These are phyloP conservation scores for Anastatica hierochuntica DNA, from an alignment of 345 rosid species.

Conservation along the genomic window DNA sequence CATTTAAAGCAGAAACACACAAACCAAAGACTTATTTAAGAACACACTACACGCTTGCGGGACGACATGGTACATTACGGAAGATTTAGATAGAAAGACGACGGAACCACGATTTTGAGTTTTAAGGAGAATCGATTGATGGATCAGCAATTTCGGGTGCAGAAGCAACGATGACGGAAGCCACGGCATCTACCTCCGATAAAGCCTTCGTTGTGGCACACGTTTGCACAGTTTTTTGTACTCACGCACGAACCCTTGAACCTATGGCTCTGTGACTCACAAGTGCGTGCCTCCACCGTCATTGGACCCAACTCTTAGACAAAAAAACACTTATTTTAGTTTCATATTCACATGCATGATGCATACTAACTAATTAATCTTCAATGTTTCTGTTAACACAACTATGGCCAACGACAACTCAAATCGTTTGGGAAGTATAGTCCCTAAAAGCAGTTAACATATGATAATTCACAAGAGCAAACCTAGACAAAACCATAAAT, in stretches of 20 bases:
- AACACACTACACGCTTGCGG: slow-evolving; percentile 2
- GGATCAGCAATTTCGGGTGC: slow-evolving; percentile 34
- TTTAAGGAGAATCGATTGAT: not conserved
- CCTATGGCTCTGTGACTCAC: slow-evolving; percentile 36
- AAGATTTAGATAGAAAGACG: not conserved
- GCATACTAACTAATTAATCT: no score
- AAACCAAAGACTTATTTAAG: slow-evolving; percentile 14
- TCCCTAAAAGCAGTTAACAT: no score
- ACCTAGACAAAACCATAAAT: no score
- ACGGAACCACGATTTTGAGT: no score
- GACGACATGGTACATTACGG: slow-evolving; percentile 13
- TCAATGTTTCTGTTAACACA: no score
- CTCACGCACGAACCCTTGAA: slow-evolving; percentile 34
- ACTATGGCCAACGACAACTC: no score
- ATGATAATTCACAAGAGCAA: no score
- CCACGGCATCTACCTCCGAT: slow-evolving; percentile 36
- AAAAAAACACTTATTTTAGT: no score
- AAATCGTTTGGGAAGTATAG: no score
- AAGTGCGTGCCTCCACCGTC: slow-evolving; percentile 28
- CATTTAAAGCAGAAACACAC: slow-evolving; percentile 6
- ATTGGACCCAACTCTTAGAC: slow-evolving; percentile 31
- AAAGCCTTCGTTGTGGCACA: slow-evolving; percentile 46
- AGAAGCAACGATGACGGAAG: slow-evolving; percentile 43
- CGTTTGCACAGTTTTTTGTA: slow-evolving; percentile 26
- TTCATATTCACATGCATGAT: no score